Evolutionary conservation across 192 early-diverging fungal genomes (phyloP).

Genomic region (Backusella psychrophila): DNA sequence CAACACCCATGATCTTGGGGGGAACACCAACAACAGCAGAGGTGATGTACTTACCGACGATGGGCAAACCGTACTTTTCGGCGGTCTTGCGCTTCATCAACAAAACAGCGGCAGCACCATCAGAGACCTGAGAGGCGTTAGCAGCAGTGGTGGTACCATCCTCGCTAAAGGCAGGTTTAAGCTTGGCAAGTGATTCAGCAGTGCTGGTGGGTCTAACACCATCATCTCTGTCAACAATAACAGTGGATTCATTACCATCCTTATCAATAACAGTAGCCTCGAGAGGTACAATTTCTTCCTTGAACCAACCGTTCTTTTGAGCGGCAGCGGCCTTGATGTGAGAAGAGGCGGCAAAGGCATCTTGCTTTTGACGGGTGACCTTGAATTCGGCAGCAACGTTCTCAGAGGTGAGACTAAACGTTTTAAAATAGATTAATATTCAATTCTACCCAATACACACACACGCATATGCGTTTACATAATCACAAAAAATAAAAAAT

Average conservation of each 20-base stretch:
- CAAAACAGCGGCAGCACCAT: slow-evolving; percentile 95
- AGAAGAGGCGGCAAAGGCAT: slow-evolving; percentile 83
- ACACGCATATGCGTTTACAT: background rate
- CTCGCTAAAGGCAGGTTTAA: slow-evolving; percentile 82
- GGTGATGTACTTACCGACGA: slow-evolving; percentile 84
- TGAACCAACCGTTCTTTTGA: slow-evolving; percentile 88
- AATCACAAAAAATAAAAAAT: background rate
- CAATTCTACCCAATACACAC: background rate
- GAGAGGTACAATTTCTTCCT: slow-evolving; percentile 89
- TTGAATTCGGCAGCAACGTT: slow-evolving; percentile 92
- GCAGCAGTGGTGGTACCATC: slow-evolving; percentile 90
- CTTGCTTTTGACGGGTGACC: slow-evolving; percentile 84
- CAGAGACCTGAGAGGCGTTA: slow-evolving; percentile 96
- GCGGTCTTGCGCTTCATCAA: slow-evolving; percentile 94
- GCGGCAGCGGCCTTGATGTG: slow-evolving; percentile 84
- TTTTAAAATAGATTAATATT: background rate
- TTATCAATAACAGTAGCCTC: slow-evolving; percentile 71
- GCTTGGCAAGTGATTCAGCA: slow-evolving; percentile 75
- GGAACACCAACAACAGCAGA: slow-evolving; percentile 87
- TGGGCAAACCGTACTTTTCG: slow-evolving; percentile 78
- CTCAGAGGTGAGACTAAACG: slow-evolving; percentile 84
- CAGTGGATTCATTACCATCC: slow-evolving; percentile 72
- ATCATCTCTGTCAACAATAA: slow-evolving; percentile 85
- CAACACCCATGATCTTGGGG: slow-evolving; percentile 96
- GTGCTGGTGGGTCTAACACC: slow-evolving; percentile 86